Percentiles rank a stretch among this genome's conserved stretches.
Evolutionary conservation across 2,329 filamentous ascomycete genomes (phyloP).

Genomic region (Colletotrichum liriopes): DNA sequence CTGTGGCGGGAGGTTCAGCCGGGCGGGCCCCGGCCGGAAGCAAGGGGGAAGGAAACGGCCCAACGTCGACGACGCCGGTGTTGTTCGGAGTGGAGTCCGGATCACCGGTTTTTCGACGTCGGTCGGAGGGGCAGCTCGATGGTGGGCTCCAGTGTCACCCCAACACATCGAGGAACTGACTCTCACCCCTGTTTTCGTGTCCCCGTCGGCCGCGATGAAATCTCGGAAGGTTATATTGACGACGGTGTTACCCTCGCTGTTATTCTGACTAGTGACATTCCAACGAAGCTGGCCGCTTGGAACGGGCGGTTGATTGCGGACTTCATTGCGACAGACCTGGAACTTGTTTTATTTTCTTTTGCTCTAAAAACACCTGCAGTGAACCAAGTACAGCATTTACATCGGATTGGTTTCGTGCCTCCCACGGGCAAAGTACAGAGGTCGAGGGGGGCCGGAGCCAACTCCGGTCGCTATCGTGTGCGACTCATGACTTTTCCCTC

Average conservation of each 20-base stretch:
- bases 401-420: not conserved
- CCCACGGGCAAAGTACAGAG: not conserved
- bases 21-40: not conserved
- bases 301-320: too few relatives aligned
- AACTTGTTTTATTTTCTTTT: not conserved
- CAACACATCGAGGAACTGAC: slow-evolving; percentile 6
- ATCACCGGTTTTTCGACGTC: not conserved
- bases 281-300: not conserved
- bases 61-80: slow-evolving; percentile 21
- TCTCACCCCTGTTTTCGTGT: slow-evolving; percentile 29
- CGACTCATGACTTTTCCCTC: not conserved
- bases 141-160: slow-evolving; percentile 10
- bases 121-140: not conserved
- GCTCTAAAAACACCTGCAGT: too few relatives aligned
- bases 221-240: slow-evolving; percentile 22
- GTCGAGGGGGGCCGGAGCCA: not conserved
- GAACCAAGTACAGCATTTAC: not conserved
- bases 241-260: slow-evolving; percentile 2
- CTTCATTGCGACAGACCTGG: not conserved
- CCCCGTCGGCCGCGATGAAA: slow-evolving; percentile 5
- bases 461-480: not conserved
- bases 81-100: slow-evolving; percentile 25
- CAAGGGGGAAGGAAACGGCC: not conserved
- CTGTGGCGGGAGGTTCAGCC: not conserved
- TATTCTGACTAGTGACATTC: not conserved